Evolutionary conservation across 2,329 filamentous ascomycete species (phyloP).

Genomic region (Scortechinia acanthostroma): DNA sequence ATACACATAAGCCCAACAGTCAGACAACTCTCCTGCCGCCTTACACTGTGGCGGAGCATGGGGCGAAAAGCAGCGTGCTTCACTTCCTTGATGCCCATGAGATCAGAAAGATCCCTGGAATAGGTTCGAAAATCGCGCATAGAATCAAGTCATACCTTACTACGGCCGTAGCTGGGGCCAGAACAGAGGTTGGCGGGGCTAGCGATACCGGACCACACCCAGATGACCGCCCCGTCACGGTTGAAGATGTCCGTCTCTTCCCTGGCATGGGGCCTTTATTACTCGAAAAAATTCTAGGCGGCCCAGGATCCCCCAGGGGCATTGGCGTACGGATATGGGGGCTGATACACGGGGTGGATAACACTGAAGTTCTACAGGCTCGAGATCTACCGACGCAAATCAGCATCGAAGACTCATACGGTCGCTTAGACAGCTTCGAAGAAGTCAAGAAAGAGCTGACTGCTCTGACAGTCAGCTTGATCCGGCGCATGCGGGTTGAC

Average conservation of each 20-base stretch:
- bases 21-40: constrained; percentile 79
- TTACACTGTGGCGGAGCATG: constrained; percentile 25
- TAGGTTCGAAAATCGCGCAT: constrained; percentile 74
- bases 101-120: constrained; percentile 75
- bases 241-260: constrained; percentile 55
- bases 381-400: constrained; percentile 76
- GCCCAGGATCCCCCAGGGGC: constrained; percentile 64
- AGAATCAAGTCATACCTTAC: constrained; percentile 57
- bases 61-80: constrained; percentile 38
- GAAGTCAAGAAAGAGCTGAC: constrained; percentile 63
- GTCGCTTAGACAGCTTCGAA: constrained; percentile 55
- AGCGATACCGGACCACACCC: constrained; percentile 23
- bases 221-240: constrained; percentile 43
- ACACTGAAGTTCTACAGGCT: constrained; percentile 65
- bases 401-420: constrained; percentile 89
- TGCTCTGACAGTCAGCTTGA: constrained; percentile 62
- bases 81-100: constrained; percentile 70
- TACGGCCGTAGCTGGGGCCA: constrained; percentile 26
- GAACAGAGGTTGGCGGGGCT: constrained; percentile 16
- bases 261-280: constrained; percentile 53
- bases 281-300: constrained; percentile 64
- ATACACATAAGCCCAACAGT: constrained; percentile 75
- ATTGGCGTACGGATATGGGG: constrained; percentile 70
- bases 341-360: constrained; percentile 75
- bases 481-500: constrained; percentile 74